A percentile compares a stretch with the other conserved stretches of the same genome.
phyloP scores from a whole-genome alignment of 163 green algal species.

The Chlamydomonas reinhardtii region DNA sequence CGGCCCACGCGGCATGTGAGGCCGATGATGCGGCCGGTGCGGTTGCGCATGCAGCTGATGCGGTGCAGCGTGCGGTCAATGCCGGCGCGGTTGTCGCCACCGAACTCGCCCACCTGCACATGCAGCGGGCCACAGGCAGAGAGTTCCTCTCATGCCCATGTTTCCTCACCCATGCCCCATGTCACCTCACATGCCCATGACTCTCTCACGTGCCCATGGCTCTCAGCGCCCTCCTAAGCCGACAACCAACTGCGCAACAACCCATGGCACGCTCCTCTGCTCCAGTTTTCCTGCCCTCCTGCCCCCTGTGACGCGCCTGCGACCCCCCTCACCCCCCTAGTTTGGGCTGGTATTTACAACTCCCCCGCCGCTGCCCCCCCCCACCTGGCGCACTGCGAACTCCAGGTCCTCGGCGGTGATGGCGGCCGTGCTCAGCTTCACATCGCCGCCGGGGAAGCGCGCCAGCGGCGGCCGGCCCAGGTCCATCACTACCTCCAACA shows the following conservation, averaged over 20 bases:
- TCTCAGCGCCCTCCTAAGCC: too few relatives aligned
- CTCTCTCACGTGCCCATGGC: too few relatives aligned
- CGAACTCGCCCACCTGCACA: slow-evolving; percentile 88
- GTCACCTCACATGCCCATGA: too few relatives aligned
- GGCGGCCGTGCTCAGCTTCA: slow-evolving; percentile 64
- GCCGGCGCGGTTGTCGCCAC: slow-evolving; percentile 94
- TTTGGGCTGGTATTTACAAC: too few relatives aligned
- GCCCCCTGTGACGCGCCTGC: too few relatives aligned
- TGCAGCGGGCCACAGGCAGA: not conserved
- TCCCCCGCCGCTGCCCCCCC: not conserved
- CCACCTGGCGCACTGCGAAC: slow-evolving; percentile 69
- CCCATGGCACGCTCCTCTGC: too few relatives aligned
- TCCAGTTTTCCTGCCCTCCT: too few relatives aligned
- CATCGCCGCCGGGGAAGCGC: slow-evolving; percentile 81
- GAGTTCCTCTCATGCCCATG: too few relatives aligned
- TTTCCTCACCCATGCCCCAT: too few relatives aligned
- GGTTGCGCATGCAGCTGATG: slow-evolving; percentile 92
- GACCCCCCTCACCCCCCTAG: too few relatives aligned
- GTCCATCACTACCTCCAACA: slow-evolving; percentile 80
- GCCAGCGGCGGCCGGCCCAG: slow-evolving; percentile 87
- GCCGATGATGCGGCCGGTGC: slow-evolving; percentile 84
- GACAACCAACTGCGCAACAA: too few relatives aligned
- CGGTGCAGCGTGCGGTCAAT: slow-evolving; percentile 96
- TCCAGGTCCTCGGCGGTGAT: slow-evolving; percentile 82
- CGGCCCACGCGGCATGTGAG: slow-evolving; percentile 93